Base-by-base conservation (phyloP, 495 filamentous ascomycete species). In the Penicillium macrosclerotiorum region DNA sequence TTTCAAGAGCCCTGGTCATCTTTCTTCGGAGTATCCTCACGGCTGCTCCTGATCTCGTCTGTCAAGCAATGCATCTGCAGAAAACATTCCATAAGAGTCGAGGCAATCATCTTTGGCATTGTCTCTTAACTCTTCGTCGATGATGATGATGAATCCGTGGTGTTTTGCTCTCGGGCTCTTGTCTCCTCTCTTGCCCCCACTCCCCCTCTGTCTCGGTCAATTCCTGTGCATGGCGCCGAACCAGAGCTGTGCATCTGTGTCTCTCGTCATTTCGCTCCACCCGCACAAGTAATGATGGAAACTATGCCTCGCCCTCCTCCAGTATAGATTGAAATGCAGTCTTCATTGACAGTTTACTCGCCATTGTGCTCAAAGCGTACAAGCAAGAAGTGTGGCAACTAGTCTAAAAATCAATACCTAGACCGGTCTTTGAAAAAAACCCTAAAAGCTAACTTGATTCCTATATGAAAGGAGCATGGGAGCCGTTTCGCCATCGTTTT, bases 301-400 rank as follows among this genome's bases (percentile, higher is more conserved):
- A 16, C 17, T 31, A 25, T 33, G 30, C 16, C 22, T 33, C 9
- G 17, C 39, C 19, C 35, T 42, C 26, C 27, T n/a, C 33, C 17
- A 39, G 36, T 41, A 54, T 60, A 60, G 57, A 60, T 51, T 57
- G 53, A 54, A 59, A 48, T 60, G 42, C 46, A 51, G 53, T 57
- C 53, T 57, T 57, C 49, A 44, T 57, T 57, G 53, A 60, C 53
- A 45, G 17, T 31, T 37, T 14, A 5, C 19, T 37, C 5, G 8
- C 12, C 18, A 11, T 45, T n/a, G n/a, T n/a, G n/a, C n/a, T n/a
- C n/a, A n/a, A n/a, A n/a, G n/a, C n/a, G n/a, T n/a, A n/a, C n/a
- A n/a, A n/a, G n/a, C n/a, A n/a, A n/a, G n/a, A n/a, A n/a, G n/a
- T n/a, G n/a, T n/a, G n/a, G n/a, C n/a, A n/a, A n/a, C n/a, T n/a